Base-by-base conservation (phyloP, 1,284 basidiomycete species). In the Moniliella sp. region DNA sequence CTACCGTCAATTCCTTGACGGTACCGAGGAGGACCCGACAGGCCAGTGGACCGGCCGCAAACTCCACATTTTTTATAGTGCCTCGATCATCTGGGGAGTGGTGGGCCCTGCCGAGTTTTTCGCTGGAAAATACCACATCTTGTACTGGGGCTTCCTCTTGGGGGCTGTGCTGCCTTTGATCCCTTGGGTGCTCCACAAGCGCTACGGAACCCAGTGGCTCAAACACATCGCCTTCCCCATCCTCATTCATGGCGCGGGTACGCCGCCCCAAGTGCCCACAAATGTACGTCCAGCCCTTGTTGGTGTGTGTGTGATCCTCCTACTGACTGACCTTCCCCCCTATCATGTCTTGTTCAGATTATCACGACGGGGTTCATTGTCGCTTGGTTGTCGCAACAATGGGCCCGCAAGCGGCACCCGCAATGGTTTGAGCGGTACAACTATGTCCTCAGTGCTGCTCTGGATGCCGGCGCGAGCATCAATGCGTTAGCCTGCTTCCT, bases 41-140 rank as follows among this genome's bases (percentile, higher is more conserved):
- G 65, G 58, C 2, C 61, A 63, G 35, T 62, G 59, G 59, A 50
- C 49, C 23, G 61, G 60, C 2, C 36, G 57, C 4, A 52, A 57
- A 19, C 45, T 23, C 8, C 50, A 53, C 33, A 51, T 59, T 32
- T 61, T 61, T 38, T 53, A 50, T 25, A 53, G 30, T 1, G 66
- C 66, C 0, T 62, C 60, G 53, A 58, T 63, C n/a, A 61, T 64
- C 19, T 63, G 61, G 64, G 65, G 65, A 3, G 61, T 63, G 0
- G 62, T 67, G 3, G 62, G 64, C 0, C 65, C 65, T 0, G 46
- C 48, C 1, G 47, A 62, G 25, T 67, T 67, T 54, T 67, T 67
- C 40, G 50, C 57, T 2, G 66, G 65, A 10, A 53, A 59, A 15
- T 68, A 68, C 36, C 40, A 53, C 17, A 43, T 58, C 33, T 36